Conservation (phyloP, 1,284 basidiomycete species). For the Ustilago loliicola region DNA sequence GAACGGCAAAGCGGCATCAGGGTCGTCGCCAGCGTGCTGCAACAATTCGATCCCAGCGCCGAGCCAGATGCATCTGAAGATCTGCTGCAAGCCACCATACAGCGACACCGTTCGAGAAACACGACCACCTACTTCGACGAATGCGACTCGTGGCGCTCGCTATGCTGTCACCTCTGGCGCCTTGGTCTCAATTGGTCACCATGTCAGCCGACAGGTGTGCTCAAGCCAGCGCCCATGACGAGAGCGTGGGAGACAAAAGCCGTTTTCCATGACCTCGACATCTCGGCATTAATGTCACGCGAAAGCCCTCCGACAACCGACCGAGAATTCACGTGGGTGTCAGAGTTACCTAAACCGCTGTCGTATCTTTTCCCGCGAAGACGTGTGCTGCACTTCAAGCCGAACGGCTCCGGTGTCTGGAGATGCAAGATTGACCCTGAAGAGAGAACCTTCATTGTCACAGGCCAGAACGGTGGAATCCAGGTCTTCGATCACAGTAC, state of each 20-base stretch:
- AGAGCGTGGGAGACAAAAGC: not conserved
- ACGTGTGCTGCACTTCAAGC: constrained; percentile 13
- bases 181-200: constrained; percentile 41
- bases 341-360: not conserved
- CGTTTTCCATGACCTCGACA: not conserved
- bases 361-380: constrained; percentile 21
- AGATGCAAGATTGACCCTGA: constrained; percentile 61
- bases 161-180: constrained; percentile 45
- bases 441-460: constrained; percentile 54
- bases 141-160: constrained; percentile 27
- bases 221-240: not conserved
- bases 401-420: constrained; percentile 42
- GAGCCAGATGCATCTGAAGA: constrained; percentile 12
- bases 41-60: not conserved
- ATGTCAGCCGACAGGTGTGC: not conserved
- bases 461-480: constrained; percentile 38
- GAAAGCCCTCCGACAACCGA: no score
- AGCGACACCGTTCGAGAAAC: constrained; percentile 35
- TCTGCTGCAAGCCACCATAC: constrained; percentile 23
- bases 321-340: not conserved
- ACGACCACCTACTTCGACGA: constrained; percentile 34
- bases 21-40: constrained; percentile 31
- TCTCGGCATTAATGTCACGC: not conserved
- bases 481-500: constrained; percentile 41
- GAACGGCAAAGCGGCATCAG: constrained; percentile 14